Percentiles rank a stretch among this genome's conserved stretches.
These are phyloP conservation scores for Podila epicladia DNA, from an alignment of 192 early-diverging fungal genomes.

Conservation along the genomic window DNA sequence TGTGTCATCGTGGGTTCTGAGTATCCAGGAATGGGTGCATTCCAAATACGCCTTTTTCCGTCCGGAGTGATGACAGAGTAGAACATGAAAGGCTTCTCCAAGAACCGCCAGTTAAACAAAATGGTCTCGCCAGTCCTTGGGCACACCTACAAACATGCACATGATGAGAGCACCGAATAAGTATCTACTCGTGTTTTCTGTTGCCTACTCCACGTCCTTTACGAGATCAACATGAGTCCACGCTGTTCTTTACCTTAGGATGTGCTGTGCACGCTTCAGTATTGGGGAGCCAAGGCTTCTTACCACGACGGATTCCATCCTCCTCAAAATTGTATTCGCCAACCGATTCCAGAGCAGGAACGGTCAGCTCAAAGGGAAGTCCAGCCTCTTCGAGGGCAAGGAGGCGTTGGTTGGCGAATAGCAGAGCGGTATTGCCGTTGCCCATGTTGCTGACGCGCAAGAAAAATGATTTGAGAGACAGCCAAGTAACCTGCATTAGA, in stretches of 20 bases:
- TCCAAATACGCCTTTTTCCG: conserved; percentile 19
- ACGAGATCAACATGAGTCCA: neutral
- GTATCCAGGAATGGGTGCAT: conserved; percentile 15
- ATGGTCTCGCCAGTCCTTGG: conserved; percentile 40
- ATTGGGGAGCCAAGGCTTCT: neutral
- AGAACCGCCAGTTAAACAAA: conserved; percentile 14
- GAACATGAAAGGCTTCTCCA: neutral
- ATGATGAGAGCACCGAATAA: too few species aligned
- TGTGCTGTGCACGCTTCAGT: conserved; percentile 27
- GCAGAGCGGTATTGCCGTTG: conserved; percentile 33
- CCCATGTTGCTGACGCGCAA: conserved; percentile 12
- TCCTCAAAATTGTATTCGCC: conserved; percentile 47
- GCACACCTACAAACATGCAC: conserved; percentile 10
- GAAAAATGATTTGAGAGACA: conserved; percentile 7
- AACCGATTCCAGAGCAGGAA: conserved; percentile 31
- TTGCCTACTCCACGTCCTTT: neutral
- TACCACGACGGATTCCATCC: neutral
- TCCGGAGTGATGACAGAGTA: conserved; percentile 42
- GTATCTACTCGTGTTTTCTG: neutral
- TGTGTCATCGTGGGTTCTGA: conserved; percentile 26
- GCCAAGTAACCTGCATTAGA: neutral
- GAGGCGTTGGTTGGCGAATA: conserved; percentile 15
- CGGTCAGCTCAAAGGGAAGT: conserved; percentile 15
- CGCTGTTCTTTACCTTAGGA: conserved; percentile 22
- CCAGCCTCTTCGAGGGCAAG: conserved; percentile 36